Evolutionary conservation across 116 monocot species (phyloP).

Genomic region (Zostera marina): DNA sequence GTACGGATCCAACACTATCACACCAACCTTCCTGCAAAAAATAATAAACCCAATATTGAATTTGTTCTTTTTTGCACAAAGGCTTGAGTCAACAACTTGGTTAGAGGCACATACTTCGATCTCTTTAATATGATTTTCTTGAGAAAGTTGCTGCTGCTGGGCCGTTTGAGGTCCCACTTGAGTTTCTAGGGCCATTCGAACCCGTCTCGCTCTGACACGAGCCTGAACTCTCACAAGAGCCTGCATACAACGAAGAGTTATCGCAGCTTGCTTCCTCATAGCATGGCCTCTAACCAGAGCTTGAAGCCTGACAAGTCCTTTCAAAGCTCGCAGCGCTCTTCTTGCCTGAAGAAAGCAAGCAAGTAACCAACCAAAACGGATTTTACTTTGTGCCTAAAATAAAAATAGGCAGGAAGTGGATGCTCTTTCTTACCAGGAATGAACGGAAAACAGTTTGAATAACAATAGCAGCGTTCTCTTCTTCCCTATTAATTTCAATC

Average conservation of each 20-base stretch:
- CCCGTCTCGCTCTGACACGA: conserved; percentile 28
- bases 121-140: too few relatives aligned
- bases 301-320: conserved; percentile 67
- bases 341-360: conserved; percentile 17
- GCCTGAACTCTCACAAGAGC: conserved; percentile 69
- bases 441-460: conserved; percentile 88
- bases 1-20: conserved; percentile 38
- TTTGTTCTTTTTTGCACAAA: too few relatives aligned
- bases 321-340: conserved; percentile 53
- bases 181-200: conserved; percentile 2
- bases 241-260: conserved; percentile 43
- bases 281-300: conserved; percentile 70
- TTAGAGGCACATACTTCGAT: too few relatives aligned
- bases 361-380: background rate
- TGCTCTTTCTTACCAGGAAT: conserved; percentile 45
- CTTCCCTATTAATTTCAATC: conserved; percentile 23
- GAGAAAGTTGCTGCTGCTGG: background rate
- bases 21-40: conserved; percentile 34
- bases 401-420: too few relatives aligned
- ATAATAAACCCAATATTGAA: background rate
- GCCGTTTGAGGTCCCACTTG: background rate
- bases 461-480: conserved; percentile 68
- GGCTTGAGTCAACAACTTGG: too few relatives aligned
- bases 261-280: conserved; percentile 43
- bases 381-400: too few relatives aligned